Evolutionary conservation across 768 basidiomycete genomes (phyloP), one percentile per base, ranked within the genome.

Genomic region (Candolleomyces aberdarensis): DNA sequence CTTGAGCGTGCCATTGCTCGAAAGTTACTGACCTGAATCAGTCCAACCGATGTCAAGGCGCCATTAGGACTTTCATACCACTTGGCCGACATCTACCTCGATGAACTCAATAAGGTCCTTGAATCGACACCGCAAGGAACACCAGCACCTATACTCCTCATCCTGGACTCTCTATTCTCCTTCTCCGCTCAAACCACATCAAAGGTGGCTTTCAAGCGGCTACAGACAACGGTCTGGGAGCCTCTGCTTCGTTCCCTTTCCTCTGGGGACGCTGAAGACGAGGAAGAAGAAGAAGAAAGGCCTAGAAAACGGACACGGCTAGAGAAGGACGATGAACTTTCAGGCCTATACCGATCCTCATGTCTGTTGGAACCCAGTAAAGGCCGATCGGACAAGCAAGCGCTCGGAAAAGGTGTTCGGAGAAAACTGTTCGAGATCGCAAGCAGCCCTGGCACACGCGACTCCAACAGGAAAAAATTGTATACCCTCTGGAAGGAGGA

Each of bases 41-140:
- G 92, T 68, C 82, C 86, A 10, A 76, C 81, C 56, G 89, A 97
- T 67, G 77, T 76, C 17, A 85, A 87, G 50, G 86, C 94, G 1
- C 93, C 96, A 1, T 74, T 80, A 3, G 86, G 94, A 62, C 78
- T 99, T 19, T 79, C 86, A 22, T 95, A 88, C 69, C 96, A 99
- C 71, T 73, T 98, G 19, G 82, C 88, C 14, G 96, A 99, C 70
- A 85, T 98, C 51, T 97, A 92, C 71, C 71, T 96, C 14, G 89
- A 92, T 64, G 96, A 98, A 70, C 82, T 99, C 40, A 85, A 97
- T 69, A 94, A 85, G 68, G 84, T 77, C 3, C 67, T 85, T 32
- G 74, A 62, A 29, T 69, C 67, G 44, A 64, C 71, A 0, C 58
- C 73, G 17, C 65, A 82, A 15, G 79, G 76, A 0, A 86, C 87